Conservation (phyloP, 768 basidiomycete species). For the Boletus rex-veris region DNA sequence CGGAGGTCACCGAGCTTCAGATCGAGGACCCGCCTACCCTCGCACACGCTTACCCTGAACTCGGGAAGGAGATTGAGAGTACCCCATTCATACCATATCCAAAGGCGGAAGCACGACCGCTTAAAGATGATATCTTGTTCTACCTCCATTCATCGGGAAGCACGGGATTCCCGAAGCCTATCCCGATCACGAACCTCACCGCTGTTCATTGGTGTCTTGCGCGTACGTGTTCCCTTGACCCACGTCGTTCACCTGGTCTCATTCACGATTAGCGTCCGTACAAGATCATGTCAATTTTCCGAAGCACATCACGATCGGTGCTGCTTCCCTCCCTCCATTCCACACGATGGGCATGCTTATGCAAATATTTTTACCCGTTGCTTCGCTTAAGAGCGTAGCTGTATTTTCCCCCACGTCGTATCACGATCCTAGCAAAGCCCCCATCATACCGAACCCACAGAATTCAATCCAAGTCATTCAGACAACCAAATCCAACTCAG, state of each 20-base stretch:
- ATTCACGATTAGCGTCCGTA: constrained; percentile 11
- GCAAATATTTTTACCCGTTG: constrained; percentile 16
- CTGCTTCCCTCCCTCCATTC: constrained; percentile 21
- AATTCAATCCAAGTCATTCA: constrained; percentile 19
- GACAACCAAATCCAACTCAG: constrained; percentile 9
- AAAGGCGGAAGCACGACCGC: neutral
- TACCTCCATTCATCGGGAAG: constrained; percentile 52
- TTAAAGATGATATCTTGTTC: constrained; percentile 22
- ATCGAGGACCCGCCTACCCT: constrained; percentile 16
- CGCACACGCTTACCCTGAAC: constrained; percentile 7
- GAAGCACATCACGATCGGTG: constrained; percentile 1
- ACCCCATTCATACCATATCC: constrained; percentile 11
- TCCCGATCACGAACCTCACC: constrained; percentile 34
- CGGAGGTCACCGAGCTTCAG: constrained; percentile 5
- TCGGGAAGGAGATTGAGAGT: neutral
- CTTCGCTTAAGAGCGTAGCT: constrained; percentile 8
- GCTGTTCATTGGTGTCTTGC: constrained; percentile 34
- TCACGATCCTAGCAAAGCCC: constrained; percentile 7
- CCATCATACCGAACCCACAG: constrained; percentile 19
- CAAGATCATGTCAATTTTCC: constrained; percentile 6
- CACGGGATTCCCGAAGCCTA: constrained; percentile 44
- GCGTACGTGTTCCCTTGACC: constrained; percentile 20
- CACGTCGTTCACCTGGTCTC: neutral
- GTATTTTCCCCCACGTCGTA: constrained; percentile 21
- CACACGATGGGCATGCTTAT: constrained; percentile 16